Percentiles rank a stretch among this genome's conserved stretches.
These are phyloP conservation scores for Flaveria trinervia DNA, from an alignment of 129 eudicot species.

Conservation along the genomic window DNA sequence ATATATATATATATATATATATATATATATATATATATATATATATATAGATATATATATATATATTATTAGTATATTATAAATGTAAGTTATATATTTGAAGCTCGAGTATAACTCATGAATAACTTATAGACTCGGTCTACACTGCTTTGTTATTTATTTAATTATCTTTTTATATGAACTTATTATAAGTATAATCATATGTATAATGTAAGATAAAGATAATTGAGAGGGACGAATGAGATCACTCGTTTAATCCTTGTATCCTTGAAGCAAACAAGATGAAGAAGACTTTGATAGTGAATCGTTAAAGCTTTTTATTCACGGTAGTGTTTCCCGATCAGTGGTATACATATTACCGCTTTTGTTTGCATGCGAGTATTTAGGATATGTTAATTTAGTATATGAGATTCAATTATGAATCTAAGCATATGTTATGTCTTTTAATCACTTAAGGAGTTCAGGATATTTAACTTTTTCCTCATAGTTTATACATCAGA, in stretches of 20 bases:
- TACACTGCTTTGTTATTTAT: too few species aligned
- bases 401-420: neutral
- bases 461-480: neutral
- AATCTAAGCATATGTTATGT: neutral
- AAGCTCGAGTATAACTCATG: too few species aligned
- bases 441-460: neutral
- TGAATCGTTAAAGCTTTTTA: neutral
- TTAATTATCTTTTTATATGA: too few species aligned
- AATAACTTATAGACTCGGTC: too few species aligned
- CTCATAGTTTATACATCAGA: neutral
- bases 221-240: too few species aligned
- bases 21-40: too few species aligned
- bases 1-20: too few species aligned
- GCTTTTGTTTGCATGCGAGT: neutral
- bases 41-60: too few species aligned
- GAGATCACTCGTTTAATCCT: neutral
- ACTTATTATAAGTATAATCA: too few species aligned
- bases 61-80: too few species aligned
- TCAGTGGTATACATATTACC: neutral
- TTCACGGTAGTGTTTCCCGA: neutral
- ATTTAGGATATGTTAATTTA: neutral
- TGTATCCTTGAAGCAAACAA: neutral
- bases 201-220: too few species aligned
- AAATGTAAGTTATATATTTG: too few species aligned
- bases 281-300: neutral